phyloP scores from a whole-genome alignment of 2,329 filamentous ascomycete species.

The Aspergillus hiratsukae region DNA sequence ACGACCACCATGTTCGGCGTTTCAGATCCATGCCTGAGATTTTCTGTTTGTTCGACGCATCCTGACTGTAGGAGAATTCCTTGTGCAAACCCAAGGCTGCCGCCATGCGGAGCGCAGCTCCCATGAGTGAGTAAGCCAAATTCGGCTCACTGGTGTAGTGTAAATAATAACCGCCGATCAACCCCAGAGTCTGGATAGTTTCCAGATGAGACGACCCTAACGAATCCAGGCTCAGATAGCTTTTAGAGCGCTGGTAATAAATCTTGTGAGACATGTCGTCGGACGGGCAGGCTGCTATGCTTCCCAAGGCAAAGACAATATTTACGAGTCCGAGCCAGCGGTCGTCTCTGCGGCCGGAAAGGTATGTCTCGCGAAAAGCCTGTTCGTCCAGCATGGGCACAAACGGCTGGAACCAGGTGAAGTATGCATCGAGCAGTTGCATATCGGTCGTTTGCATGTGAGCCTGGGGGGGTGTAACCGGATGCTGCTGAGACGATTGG shows the following conservation, averaged over 20 bases:
- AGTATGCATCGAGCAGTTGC: constrained; percentile 69
- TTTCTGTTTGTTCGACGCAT: constrained; percentile 40
- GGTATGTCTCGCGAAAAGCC: constrained; percentile 62
- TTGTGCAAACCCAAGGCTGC: constrained; percentile 67
- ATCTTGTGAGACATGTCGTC: constrained; percentile 63
- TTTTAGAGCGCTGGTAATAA: constrained; percentile 65
- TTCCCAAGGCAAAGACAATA: constrained; percentile 72
- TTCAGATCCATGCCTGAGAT: constrained; percentile 57
- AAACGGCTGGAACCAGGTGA: constrained; percentile 67
- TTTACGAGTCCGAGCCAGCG: constrained; percentile 70
- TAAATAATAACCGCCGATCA: constrained; percentile 71
- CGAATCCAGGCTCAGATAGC: constrained; percentile 62
- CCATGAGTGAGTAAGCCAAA: constrained; percentile 69
- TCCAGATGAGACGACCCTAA: constrained; percentile 69
- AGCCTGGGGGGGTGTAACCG: constrained; percentile 45
- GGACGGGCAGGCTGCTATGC: constrained; percentile 61
- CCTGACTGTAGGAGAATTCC: constrained; percentile 50
- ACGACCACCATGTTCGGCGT: constrained; percentile 68
- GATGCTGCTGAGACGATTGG: constrained; percentile 30
- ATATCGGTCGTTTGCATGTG: constrained; percentile 60
- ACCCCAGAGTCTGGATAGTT: constrained; percentile 64
- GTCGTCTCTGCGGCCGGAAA: constrained; percentile 59
- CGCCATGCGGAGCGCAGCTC: constrained; percentile 69
- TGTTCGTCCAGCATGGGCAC: constrained; percentile 70
- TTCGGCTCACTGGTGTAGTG: constrained; percentile 75